phyloP scores from a whole-genome alignment of 352 stramenopile species.

The Achlya hypogyna region DNA sequence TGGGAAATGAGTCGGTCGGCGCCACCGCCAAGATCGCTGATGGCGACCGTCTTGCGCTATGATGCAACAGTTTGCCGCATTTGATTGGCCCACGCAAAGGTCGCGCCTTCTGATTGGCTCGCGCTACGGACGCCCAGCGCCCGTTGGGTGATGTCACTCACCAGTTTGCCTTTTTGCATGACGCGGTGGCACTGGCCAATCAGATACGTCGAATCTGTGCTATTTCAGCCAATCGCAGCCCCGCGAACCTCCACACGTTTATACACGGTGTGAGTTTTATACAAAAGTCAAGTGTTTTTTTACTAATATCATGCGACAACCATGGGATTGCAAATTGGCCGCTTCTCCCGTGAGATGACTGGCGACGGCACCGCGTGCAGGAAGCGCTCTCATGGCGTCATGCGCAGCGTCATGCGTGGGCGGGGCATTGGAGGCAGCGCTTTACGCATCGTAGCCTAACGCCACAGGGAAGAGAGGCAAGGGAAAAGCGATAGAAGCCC shows the following conservation, averaged over 20 bases:
- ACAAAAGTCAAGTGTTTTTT: slow-evolving; percentile 3
- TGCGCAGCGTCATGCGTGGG: too few species aligned
- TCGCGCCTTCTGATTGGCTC: not conserved
- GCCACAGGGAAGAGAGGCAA: too few species aligned
- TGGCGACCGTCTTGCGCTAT: not conserved
- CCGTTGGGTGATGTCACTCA: not conserved
- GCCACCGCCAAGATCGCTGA: slow-evolving; percentile 8
- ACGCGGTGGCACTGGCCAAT: not conserved
- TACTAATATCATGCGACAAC: not conserved
- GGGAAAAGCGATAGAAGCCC: not conserved
- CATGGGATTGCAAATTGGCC: too few species aligned
- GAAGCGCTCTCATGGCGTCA: too few species aligned
- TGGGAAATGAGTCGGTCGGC: not conserved
- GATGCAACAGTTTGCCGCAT: not conserved
- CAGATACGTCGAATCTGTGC: not conserved
- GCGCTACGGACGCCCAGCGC: not conserved
- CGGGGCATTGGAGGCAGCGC: too few species aligned
- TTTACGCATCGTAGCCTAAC: too few species aligned
- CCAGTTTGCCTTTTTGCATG: not conserved
- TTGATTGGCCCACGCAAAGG: not conserved
- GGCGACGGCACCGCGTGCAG: not conserved
- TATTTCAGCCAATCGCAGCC: not conserved
- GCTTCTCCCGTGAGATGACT: not conserved
- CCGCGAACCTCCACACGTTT: too few species aligned
- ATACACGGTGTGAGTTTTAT: not conserved